Conservation (phyloP, 495 filamentous ascomycete genomes). For the Tuber microsphaerosporum region DNA sequence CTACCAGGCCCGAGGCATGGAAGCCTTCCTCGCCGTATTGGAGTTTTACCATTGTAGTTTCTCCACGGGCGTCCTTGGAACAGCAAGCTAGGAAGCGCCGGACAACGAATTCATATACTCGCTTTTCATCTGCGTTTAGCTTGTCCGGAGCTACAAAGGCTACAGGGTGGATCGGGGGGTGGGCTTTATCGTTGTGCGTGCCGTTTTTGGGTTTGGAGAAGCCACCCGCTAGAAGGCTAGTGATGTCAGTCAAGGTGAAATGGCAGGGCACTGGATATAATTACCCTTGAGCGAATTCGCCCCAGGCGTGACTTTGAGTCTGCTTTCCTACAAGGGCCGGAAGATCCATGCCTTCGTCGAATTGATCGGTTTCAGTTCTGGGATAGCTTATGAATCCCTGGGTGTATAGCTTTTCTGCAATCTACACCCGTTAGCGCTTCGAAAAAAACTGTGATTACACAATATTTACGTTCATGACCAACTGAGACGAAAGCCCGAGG, state of each 20-base stretch:
- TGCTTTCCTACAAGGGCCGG: conserved; percentile 77
- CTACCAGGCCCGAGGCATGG: conserved; percentile 70
- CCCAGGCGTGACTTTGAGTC: conserved; percentile 66
- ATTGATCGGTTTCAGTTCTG: conserved; percentile 92
- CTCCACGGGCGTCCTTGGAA: conserved; percentile 84
- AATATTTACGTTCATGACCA: conserved; percentile 64
- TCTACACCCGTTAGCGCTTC: conserved; percentile 36
- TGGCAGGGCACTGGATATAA: neutral
- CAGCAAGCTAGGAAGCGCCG: conserved; percentile 94
- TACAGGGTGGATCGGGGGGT: conserved; percentile 94
- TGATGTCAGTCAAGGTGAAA: conserved; percentile 18
- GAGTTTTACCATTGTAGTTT: conserved; percentile 75
- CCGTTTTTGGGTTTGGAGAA: conserved; percentile 78
- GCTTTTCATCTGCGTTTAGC: conserved; percentile 59
- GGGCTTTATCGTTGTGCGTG: conserved; percentile 85
- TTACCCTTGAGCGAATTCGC: conserved; percentile 66
- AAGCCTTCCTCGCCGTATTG: conserved; percentile 78
- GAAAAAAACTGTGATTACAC: neutral
- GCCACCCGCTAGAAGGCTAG: conserved; percentile 62
- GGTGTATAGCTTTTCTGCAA: conserved; percentile 83
- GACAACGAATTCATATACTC: conserved; percentile 88
- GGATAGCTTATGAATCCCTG: conserved; percentile 97
- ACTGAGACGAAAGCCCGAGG: conserved; percentile 73
- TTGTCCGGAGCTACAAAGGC: conserved; percentile 60
- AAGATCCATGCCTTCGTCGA: conserved; percentile 84